Evolutionary conservation across 352 stramenopile genomes (phyloP).

Genomic region (Aphanomyces astaci): DNA sequence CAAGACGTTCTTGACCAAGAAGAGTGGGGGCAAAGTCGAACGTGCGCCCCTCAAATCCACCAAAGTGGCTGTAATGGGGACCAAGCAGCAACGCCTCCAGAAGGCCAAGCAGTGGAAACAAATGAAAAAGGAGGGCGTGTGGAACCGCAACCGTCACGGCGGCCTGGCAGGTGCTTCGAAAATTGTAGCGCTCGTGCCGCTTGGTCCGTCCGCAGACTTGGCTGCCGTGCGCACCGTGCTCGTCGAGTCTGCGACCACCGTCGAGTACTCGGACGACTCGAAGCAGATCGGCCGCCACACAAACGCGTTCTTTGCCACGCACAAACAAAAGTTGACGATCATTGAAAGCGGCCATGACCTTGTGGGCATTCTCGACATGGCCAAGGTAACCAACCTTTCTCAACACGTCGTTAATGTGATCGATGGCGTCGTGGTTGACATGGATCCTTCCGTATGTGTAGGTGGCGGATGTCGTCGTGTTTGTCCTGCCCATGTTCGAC

Average conservation of each 20-base stretch:
- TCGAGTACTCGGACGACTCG: slow-evolving; percentile 40
- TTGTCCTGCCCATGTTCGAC: slow-evolving; percentile 63
- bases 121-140: slow-evolving; percentile 80
- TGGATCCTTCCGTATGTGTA: not conserved
- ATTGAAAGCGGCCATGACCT: slow-evolving; percentile 78
- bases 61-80: slow-evolving; percentile 47
- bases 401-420: too few species aligned
- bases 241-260: slow-evolving; percentile 43
- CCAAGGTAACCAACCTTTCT: slow-evolving; percentile 32
- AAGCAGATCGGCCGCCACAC: slow-evolving; percentile 59
- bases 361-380: slow-evolving; percentile 70
- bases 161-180: slow-evolving; percentile 74
- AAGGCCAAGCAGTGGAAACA: slow-evolving; percentile 76
- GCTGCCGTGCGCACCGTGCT: slow-evolving; percentile 53
- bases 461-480: slow-evolving; percentile 76
- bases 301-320: slow-evolving; percentile 38
- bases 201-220: slow-evolving; percentile 60
- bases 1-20: slow-evolving; percentile 67
- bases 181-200: slow-evolving; percentile 74
- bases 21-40: slow-evolving; percentile 69
- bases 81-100: slow-evolving; percentile 70
- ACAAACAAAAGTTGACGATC: slow-evolving; percentile 86
- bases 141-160: slow-evolving; percentile 75
- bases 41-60: slow-evolving; percentile 30
- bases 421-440: not conserved